Percentiles rank a stretch among this genome's conserved stretches.
Evolutionary conservation across 2,329 filamentous ascomycete species (phyloP).

Genomic region (Phoma sp.): DNA sequence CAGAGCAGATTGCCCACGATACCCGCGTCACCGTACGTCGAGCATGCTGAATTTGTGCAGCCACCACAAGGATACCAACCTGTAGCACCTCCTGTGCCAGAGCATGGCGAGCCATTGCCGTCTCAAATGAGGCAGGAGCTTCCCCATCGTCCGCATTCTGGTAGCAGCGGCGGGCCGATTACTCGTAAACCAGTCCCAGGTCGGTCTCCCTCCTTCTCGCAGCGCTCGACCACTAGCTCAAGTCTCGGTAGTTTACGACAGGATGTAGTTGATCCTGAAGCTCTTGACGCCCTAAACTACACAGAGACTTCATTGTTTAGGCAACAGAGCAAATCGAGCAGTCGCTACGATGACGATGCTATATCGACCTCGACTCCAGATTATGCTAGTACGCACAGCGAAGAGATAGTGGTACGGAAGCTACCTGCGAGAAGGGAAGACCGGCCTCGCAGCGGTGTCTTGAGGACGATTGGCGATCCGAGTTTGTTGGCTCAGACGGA

Average conservation of each 20-base stretch:
- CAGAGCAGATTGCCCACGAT: constrained; percentile 53
- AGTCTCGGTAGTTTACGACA: constrained; percentile 53
- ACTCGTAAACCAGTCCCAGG: constrained; percentile 52
- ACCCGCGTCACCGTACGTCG: constrained; percentile 53
- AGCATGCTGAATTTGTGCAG: constrained; percentile 47
- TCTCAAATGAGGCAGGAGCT: constrained; percentile 32
- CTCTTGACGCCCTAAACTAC: constrained; percentile 49
- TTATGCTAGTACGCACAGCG: constrained; percentile 71
- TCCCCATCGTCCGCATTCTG: constrained; percentile 33
- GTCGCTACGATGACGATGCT: constrained; percentile 68
- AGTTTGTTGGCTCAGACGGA: constrained; percentile 51
- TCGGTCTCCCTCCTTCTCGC: constrained; percentile 48
- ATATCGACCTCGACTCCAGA: constrained; percentile 73
- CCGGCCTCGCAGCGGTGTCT: constrained; percentile 76
- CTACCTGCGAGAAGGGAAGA: constrained; percentile 63
- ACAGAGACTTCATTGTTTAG: constrained; percentile 33
- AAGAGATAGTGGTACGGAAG: constrained; percentile 47
- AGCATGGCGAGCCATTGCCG: constrained; percentile 40
- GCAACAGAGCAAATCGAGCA: constrained; percentile 52
- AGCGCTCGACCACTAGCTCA: constrained; percentile 49
- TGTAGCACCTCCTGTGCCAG: constrained; percentile 44
- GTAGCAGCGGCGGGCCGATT: constrained; percentile 33
- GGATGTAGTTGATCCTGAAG: constrained; percentile 54
- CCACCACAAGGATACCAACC: constrained; percentile 41
- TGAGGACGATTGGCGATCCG: constrained; percentile 74